Percentiles rank a stretch among this genome's conserved stretches.
phyloP scores from a whole-genome alignment of 306 rosid genomes.

The Prunus campanulata region DNA sequence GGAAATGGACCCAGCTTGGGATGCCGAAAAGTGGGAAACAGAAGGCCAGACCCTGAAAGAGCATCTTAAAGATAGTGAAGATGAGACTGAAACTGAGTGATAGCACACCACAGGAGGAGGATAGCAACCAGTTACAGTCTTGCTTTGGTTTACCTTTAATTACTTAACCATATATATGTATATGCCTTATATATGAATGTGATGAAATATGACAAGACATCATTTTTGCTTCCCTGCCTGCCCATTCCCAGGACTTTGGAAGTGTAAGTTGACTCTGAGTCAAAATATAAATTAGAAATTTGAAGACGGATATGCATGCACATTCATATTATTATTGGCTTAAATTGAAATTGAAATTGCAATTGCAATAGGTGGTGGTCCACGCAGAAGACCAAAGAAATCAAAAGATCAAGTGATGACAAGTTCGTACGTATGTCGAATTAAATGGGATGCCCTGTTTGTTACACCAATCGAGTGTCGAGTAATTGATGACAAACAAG shows the following conservation, averaged over 20 bases:
- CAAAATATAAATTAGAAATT: too few relatives aligned
- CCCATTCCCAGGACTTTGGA: too few relatives aligned
- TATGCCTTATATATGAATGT: not conserved
- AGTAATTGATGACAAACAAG: not conserved
- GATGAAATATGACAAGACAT: too few relatives aligned
- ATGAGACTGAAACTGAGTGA: constrained; percentile 47
- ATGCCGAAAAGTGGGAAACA: constrained; percentile 53
- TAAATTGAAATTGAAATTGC: too few relatives aligned
- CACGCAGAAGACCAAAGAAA: not conserved
- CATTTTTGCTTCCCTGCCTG: too few relatives aligned
- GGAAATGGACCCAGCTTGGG: constrained; percentile 70
- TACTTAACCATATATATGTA: not conserved
- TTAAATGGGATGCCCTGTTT: not conserved
- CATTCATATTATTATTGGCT: not conserved
- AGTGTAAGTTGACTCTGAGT: too few relatives aligned
- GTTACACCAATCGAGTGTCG: not conserved
- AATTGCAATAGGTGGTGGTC: not conserved
- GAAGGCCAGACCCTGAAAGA: constrained; percentile 65
- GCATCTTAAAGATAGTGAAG: constrained; percentile 64
- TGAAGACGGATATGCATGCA: too few relatives aligned
- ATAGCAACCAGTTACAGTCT: not conserved
- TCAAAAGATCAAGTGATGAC: not conserved
- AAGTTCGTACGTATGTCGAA: not conserved
- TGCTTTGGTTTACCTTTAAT: not conserved
- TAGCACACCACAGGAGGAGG: not conserved